These are phyloP conservation scores for Trichoderma virens DNA, from an alignment of 495 filamentous ascomycete species.

Conservation along the genomic window DNA sequence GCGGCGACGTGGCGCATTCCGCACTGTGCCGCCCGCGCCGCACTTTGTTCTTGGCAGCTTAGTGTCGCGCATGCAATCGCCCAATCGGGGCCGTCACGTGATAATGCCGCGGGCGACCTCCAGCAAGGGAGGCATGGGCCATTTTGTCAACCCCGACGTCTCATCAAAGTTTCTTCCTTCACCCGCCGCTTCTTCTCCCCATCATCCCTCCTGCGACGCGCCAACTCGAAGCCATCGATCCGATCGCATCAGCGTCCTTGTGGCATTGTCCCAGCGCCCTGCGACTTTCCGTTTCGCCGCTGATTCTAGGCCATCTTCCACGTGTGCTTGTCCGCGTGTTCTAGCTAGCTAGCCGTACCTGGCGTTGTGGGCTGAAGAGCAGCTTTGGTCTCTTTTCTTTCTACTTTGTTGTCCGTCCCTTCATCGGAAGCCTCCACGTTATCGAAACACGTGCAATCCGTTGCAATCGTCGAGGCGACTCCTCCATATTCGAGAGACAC, in stretches of 20 bases:
- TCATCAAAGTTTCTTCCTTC: not conserved
- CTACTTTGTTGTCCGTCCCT: not conserved
- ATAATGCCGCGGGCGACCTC: not conserved
- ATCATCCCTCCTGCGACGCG: not conserved
- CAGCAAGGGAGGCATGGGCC: not conserved
- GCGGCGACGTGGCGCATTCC: no score
- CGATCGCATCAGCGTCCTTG: conserved; percentile 16
- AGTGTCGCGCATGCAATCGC: conserved; percentile 2
- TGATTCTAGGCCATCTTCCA: not conserved
- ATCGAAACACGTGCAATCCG: not conserved
- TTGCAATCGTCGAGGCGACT: not conserved
- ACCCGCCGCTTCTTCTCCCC: conserved; percentile 17
- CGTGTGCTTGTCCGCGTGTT: not conserved
- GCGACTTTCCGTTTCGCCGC: not conserved
- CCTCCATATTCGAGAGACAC: conserved; percentile 4
- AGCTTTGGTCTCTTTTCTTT: not conserved
- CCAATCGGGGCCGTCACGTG: not conserved
- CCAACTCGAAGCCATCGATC: conserved; percentile 16
- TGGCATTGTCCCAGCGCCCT: not conserved
- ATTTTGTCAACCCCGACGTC: not conserved
- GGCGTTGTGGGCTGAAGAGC: not conserved
- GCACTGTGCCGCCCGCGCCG: not conserved
- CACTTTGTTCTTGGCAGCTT: not conserved
- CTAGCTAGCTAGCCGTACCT: not conserved
- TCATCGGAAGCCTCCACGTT: not conserved